These are phyloP conservation scores for Sphaerosporella brunnea DNA, from an alignment of 495 filamentous ascomycete species.

Conservation along the genomic window DNA sequence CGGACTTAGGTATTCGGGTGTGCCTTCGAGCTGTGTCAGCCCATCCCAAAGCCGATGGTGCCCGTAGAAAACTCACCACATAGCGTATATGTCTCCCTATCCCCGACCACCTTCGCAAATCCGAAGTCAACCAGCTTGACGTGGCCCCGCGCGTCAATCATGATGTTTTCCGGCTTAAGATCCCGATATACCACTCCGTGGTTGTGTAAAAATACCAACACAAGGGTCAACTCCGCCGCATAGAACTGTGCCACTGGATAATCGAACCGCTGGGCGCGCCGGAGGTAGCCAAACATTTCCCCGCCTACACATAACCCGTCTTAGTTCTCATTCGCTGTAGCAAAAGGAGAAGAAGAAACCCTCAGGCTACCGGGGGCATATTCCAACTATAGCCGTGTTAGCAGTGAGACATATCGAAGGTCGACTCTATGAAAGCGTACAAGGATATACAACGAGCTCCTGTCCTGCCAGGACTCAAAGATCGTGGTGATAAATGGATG, in stretches of 20 bases:
- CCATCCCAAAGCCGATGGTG: no score
- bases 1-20: conserved; percentile 88
- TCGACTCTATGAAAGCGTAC: conserved; percentile 35
- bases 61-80: conserved; percentile 47
- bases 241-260: conserved; percentile 79
- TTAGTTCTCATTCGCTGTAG: no score
- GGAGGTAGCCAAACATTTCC: conserved; percentile 86
- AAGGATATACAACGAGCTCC: conserved; percentile 79
- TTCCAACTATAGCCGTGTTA: conserved; percentile 25
- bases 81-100: conserved; percentile 78
- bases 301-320: no score
- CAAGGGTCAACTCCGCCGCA: conserved; percentile 83
- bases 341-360: no score
- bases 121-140: conserved; percentile 97
- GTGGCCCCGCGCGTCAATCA: conserved; percentile 81
- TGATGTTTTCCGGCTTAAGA: conserved; percentile 89
- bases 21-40: conserved; percentile 40
- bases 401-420: no score
- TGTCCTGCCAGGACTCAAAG: conserved; percentile 75
- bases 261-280: conserved; percentile 69
- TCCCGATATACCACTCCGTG: conserved; percentile 84
- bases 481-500: conserved; percentile 94
- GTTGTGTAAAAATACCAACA: conserved; percentile 85
- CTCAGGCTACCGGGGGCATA: conserved; percentile 19
- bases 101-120: conserved; percentile 69